Evolutionary conservation across 257 asterid genomes (phyloP), one percentile per base, ranked within the genome.

Genomic region (Cordia subcordata): DNA sequence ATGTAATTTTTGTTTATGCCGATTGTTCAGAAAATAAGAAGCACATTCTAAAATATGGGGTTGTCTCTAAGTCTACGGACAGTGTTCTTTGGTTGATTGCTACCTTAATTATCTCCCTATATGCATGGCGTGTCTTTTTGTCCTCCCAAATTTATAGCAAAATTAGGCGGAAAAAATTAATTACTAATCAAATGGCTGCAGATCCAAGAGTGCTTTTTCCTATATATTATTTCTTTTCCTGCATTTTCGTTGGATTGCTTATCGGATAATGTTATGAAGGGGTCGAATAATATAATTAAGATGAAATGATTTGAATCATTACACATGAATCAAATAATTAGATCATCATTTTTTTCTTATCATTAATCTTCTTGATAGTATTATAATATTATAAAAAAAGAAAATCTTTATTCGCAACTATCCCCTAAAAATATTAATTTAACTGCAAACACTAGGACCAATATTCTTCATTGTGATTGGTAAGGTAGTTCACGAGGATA

Each of bases 71-170:
- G 32, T 49, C 17, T 50, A 33, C 8, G 70, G 66, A 50, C 38
- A 56, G 9, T 32, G 44, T 21, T 47, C n/a, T 62, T 59, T 64
- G 54, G 27, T 49, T 55, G 62, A 61, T 62, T 55, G 66, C 44
- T 62, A 32, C 45, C 53, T 68, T 39, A 22, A 49, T 65, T 49
- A 44, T 15, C 39, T 21, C 53, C 74, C 57, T 13, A 61, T 45
- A 20, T 42, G 4, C 15, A 42, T 14, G 47, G 47, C 47, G 47
- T 4, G 47, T 4, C 12, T 11, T n/a, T 10, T 42, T 42, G 47
- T 42, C 47, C 47, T 42, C 47, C 10, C 10, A 42, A 42, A 42
- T 42, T 42, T 42, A n/a, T n/a, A 42, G 47, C 10, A 11, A 42
- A 14, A n/a, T n/a, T n/a, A n/a, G n/a, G n/a, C n/a, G n/a, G 47